phyloP scores from a whole-genome alignment of 2,329 filamentous ascomycete genomes.

The Aureobasidium lini region DNA sequence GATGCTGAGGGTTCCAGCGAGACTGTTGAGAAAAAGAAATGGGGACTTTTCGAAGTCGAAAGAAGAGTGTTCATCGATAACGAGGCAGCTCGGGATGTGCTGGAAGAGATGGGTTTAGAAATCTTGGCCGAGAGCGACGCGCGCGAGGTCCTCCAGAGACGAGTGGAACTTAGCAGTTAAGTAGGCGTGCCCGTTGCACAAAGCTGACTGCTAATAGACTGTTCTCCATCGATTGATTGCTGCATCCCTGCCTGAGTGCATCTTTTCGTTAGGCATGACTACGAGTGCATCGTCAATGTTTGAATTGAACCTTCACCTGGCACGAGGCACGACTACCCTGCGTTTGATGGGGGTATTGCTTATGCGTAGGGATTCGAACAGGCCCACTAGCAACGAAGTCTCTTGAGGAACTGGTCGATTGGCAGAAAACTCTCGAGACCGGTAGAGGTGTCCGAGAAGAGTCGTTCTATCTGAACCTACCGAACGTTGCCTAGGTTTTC shows the following conservation, averaged over 20 bases:
- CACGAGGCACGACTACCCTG: no score
- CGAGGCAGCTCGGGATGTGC: slow-evolving; percentile 40
- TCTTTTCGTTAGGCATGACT: no score
- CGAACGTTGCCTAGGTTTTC: no score
- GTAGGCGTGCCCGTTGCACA: slow-evolving; percentile 28
- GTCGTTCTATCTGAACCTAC: no score
- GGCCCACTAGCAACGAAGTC: no score
- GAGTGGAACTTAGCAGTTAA: slow-evolving; percentile 50
- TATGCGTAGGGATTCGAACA: no score
- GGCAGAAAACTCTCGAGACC: no score
- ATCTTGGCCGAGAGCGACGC: slow-evolving; percentile 57
- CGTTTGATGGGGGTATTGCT: no score
- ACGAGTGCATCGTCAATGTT: no score
- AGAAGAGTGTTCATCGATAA: slow-evolving; percentile 40
- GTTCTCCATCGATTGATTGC: not conserved
- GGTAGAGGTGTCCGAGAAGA: no score
- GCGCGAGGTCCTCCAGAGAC: slow-evolving; percentile 56
- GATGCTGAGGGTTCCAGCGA: slow-evolving; percentile 17
- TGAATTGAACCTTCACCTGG: not conserved
- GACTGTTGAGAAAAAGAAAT: slow-evolving; percentile 17
- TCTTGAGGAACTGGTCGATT: no score
- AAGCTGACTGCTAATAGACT: not conserved
- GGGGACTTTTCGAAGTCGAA: slow-evolving; percentile 40
- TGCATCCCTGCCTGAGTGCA: no score
- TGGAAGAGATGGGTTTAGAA: slow-evolving; percentile 56